Conservation (phyloP, 75 land plant species). For the Ceratopteris richardii region DNA sequence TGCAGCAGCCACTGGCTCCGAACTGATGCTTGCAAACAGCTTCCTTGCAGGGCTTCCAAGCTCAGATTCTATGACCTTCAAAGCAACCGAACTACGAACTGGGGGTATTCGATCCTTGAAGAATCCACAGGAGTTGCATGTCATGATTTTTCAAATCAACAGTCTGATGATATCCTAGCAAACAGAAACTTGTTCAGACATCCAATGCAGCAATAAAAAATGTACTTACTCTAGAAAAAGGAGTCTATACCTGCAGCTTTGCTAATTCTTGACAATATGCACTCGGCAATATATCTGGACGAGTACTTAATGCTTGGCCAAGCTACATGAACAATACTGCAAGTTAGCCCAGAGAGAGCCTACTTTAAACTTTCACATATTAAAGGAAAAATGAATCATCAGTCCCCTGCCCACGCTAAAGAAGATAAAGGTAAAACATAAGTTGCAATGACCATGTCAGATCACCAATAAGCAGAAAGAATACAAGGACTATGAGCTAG, state of each 20-base stretch:
- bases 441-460: too few relatives aligned
- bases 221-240: neutral
- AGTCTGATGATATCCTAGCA: slow-evolving; percentile 7
- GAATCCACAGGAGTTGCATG: slow-evolving; percentile 2
- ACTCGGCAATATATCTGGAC: slow-evolving; percentile 84
- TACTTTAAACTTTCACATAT: neutral
- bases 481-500: too few relatives aligned
- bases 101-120: slow-evolving; percentile 95
- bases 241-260: slow-evolving; percentile 66
- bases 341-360: neutral
- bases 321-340: slow-evolving; percentile 46
- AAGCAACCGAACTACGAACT: slow-evolving; percentile 59
- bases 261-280: slow-evolving; percentile 90
- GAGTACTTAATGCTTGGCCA: slow-evolving; percentile 96
- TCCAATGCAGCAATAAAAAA: neutral
- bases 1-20: slow-evolving; percentile 89
- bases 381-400: too few relatives aligned
- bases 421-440: too few relatives aligned
- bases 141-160: slow-evolving; percentile 10
- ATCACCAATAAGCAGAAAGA: too few relatives aligned
- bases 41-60: slow-evolving; percentile 56
- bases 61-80: slow-evolving; percentile 69
- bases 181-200: neutral
- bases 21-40: slow-evolving; percentile 80
- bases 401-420: too few relatives aligned